Evolutionary conservation across 1,284 basidiomycete species (phyloP), one percentile per base, ranked within the genome.

Genomic region (Singerocomus inundabilis): DNA sequence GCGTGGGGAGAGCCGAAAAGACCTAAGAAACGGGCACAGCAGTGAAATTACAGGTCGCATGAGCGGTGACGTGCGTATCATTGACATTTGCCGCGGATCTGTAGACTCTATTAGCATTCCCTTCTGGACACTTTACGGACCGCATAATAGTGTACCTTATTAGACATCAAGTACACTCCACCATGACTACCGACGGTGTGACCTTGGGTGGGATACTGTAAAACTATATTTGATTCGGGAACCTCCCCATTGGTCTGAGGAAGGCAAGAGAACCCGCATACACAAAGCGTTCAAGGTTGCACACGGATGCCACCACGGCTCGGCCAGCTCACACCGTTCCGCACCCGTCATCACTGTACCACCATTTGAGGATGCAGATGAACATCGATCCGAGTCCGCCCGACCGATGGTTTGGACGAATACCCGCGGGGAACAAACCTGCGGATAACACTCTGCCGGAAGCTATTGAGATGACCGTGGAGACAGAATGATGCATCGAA

Each of bases 1-100:
- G 60, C 60, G 4, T 66, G 61, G 61, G 58, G 56, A 16, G 49
- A 52, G 29, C 45, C 30, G 6, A 46, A 46, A 48, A 62, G 36
- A 35, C 32, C 44, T 4, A 53, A 37, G 28, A 60, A 53, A 29
- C 48, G 26, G 29, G 24, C 16, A 33, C 38, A 37, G 31, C 44
- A 21, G 30, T 29, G n/a, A 32, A 26, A 39, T 31, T 37, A 46
- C 25, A 13, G 31, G 30, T 40, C n/a, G 8, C 11, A 37, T 21
- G 26, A 18, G 32, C 5, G 42, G 48, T 39, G 24, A n/a, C n/a
- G n/a, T n/a, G n/a, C n/a, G n/a, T n/a, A n/a, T n/a, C n/a, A n/a
- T n/a, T n/a, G n/a, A n/a, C n/a, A n/a, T n/a, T n/a, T n/a, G n/a
- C n/a, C n/a, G n/a, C n/a, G n/a, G n/a, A n/a, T n/a, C n/a, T n/a